These are phyloP conservation scores for Pichia pseudocactophila DNA, from an alignment of 805 yeast species.

Conservation along the genomic window DNA sequence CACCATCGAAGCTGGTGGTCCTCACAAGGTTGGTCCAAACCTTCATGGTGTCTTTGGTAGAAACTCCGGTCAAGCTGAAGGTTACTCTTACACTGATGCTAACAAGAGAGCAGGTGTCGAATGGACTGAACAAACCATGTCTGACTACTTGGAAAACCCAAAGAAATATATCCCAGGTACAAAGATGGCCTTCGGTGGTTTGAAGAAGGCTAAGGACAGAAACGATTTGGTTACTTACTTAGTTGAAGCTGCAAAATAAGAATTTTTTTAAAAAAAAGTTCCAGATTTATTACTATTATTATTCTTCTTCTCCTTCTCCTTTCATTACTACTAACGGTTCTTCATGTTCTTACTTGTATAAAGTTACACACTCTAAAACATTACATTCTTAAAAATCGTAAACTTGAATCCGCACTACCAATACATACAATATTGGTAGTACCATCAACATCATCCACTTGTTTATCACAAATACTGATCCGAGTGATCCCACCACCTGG, in stretches of 20 bases:
- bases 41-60: constrained; percentile 93
- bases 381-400: constrained; percentile 27
- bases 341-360: background rate
- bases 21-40: constrained; percentile 99
- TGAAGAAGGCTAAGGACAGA: constrained; percentile 98
- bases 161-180: constrained; percentile 99
- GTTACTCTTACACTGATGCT: constrained; percentile 96
- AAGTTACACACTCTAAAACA: background rate
- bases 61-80: constrained; percentile 83
- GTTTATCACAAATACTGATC: constrained; percentile 43
- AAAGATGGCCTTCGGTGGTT: constrained; percentile 99
- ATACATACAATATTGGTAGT: constrained; percentile 42
- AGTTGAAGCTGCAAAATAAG: constrained; percentile 39
- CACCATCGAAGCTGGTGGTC: constrained; percentile 92
- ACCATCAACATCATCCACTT: constrained; percentile 17
- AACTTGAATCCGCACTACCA: constrained; percentile 60
- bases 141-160: constrained; percentile 97
- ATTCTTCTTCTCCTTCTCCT: background rate
- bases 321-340: background rate
- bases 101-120: constrained; percentile 90
- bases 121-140: constrained; percentile 84
- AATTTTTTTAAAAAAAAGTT: background rate
- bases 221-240: constrained; percentile 91
- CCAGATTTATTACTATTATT: background rate
- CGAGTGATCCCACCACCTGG: constrained; percentile 60